Evolutionary conservation across 306 rosid species (phyloP).

Genomic region (Alnus glutinosa): DNA sequence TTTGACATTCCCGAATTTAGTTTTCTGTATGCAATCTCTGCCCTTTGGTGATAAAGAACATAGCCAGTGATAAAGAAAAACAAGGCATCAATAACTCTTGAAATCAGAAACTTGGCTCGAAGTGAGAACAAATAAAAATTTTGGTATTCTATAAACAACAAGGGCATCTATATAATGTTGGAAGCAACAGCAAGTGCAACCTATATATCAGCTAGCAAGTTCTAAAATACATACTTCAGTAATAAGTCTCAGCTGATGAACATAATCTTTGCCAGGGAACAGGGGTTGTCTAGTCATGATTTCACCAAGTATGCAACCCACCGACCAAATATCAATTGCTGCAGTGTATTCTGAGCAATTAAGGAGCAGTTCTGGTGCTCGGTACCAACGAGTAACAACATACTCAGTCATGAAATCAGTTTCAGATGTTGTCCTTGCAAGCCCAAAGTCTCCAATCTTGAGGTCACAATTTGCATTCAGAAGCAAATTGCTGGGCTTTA

Average conservation of each 20-base stretch:
- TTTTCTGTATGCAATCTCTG: constrained; percentile 1
- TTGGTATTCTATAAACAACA: not conserved
- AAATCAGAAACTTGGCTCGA: constrained; percentile 3
- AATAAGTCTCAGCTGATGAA: constrained; percentile 90
- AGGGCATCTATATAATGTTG: not conserved
- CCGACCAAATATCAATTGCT: constrained; percentile 98
- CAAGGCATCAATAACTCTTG: not conserved
- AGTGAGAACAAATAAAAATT: not conserved
- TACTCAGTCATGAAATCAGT: constrained; percentile 99
- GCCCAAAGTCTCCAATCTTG: constrained; percentile 96
- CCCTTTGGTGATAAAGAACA: constrained; percentile 11
- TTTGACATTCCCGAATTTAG: constrained; percentile 1
- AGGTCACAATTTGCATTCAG: constrained; percentile 96
- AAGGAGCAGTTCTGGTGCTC: constrained; percentile 93
- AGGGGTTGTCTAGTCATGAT: constrained; percentile 81
- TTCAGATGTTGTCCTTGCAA: constrained; percentile 97
- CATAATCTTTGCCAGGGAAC: constrained; percentile 94
- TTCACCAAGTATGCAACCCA: constrained; percentile 97
- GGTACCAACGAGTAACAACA: constrained; percentile 97
- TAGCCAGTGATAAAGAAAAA: not conserved
- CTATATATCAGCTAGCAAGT: not conserved
- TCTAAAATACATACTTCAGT: constrained; percentile 63
- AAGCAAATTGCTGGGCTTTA: constrained; percentile 93
- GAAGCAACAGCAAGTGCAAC: constrained; percentile 1
- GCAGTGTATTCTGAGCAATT: constrained; percentile 95